Conservation (phyloP, 2,329 filamentous ascomycete species). For the Xylaria sp. region DNA sequence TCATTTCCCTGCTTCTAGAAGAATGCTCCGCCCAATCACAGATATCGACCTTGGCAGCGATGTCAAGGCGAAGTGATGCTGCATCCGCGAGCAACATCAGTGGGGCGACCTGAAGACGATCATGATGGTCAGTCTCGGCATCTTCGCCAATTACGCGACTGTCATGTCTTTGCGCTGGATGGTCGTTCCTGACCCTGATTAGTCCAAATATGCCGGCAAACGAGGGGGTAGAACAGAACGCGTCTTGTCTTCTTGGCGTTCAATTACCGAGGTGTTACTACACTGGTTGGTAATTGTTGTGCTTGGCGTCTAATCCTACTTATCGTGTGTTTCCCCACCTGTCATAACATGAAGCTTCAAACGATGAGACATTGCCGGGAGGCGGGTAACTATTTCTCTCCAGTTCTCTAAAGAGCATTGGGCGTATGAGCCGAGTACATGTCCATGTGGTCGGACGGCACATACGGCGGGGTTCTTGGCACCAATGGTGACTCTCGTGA, state of each 20-base stretch:
- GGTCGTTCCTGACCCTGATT: conserved; percentile 6
- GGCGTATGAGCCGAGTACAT: background rate
- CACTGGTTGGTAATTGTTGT: conserved; percentile 2
- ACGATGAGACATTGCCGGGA: conserved; percentile 1
- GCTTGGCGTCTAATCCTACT: conserved; percentile 16
- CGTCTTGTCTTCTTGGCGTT: conserved; percentile 16
- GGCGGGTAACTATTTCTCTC: conserved; percentile 2
- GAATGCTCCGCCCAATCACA: background rate
- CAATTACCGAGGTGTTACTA: conserved; percentile 26
- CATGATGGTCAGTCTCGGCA: background rate
- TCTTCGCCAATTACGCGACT: background rate
- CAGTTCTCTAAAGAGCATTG: background rate
- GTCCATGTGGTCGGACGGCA: conserved; percentile 21
- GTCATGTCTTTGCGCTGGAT: background rate
- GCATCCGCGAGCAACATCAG: background rate
- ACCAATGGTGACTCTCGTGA: background rate
- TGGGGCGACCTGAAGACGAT: background rate
- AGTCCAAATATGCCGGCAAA: conserved; percentile 5
- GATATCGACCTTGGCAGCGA: background rate
- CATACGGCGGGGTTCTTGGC: conserved; percentile 1
- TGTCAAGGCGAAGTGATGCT: background rate
- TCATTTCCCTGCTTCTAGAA: conserved; percentile 18
- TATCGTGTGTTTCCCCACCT: conserved; percentile 5
- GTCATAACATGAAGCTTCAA: background rate
- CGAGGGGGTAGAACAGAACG: conserved; percentile 2